A percentile compares a stretch with the other conserved stretches of the same genome.
Evolutionary conservation across 148 eudicot species (phyloP).

Genomic region (Suaeda aralocaspica): DNA sequence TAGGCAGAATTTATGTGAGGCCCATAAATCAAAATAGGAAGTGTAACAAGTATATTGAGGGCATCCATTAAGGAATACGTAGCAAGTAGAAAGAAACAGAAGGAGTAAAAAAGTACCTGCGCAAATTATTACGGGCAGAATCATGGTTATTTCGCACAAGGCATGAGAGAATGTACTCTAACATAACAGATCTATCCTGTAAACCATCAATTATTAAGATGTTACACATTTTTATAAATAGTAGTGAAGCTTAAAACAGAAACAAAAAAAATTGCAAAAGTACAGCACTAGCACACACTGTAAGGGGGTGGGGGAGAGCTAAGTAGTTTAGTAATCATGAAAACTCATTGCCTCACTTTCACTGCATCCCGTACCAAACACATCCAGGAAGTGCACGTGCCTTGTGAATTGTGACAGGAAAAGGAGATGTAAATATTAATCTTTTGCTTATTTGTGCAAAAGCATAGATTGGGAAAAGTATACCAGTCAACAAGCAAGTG

Average conservation of each 20-base stretch:
- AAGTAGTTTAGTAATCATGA: too few relatives aligned
- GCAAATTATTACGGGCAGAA: slow-evolving; percentile 42
- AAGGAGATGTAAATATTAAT: not conserved
- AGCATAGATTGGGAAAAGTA: not conserved
- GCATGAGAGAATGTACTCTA: slow-evolving; percentile 52
- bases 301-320: too few relatives aligned
- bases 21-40: too few relatives aligned
- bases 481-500: too few relatives aligned
- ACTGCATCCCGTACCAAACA: too few relatives aligned
- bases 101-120: slow-evolving; percentile 31
- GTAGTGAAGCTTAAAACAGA: not conserved
- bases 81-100: too few relatives aligned
- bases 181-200: slow-evolving; percentile 60
- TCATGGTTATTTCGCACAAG: slow-evolving; percentile 41
- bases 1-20: too few relatives aligned
- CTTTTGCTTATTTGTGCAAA: not conserved
- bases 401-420: not conserved
- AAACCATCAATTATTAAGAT: slow-evolving; percentile 8
- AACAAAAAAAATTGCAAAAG: not conserved
- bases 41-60: too few relatives aligned
- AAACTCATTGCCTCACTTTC: too few relatives aligned
- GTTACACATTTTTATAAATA: not conserved
- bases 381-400: not conserved
- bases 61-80: too few relatives aligned
- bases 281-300: not conserved